Percentiles rank a stretch among this genome's conserved stretches.
Evolutionary conservation across 176 grass and related monocot genomes (phyloP).

Genomic region (Aegilops bicornis): DNA sequence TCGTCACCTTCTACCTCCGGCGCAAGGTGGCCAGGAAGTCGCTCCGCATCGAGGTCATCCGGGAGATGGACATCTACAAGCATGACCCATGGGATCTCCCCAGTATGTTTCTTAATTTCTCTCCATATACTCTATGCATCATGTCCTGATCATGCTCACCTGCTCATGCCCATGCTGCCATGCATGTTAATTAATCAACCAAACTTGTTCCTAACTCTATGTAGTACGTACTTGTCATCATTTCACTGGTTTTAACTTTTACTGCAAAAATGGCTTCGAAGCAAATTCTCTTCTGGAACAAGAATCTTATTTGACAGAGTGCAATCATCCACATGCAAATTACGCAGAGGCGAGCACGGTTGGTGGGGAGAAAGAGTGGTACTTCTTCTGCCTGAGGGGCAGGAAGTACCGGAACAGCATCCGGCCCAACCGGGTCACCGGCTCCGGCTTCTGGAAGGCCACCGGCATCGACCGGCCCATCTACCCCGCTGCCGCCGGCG

Average conservation of each 20-base stretch:
- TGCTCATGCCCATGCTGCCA: too few relatives aligned
- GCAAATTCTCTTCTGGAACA: not conserved
- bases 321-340: not conserved
- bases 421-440: conserved; percentile 88
- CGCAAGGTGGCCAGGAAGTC: conserved; percentile 75
- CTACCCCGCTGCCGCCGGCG: conserved; percentile 27
- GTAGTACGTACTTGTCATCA: not conserved
- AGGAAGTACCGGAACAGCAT: conserved; percentile 99
- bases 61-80: conserved; percentile 89
- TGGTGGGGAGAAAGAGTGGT: conserved; percentile 84
- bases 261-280: too few relatives aligned
- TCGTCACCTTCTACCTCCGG: conserved; percentile 80
- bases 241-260: not conserved
- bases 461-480: conserved; percentile 92
- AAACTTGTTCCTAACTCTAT: too few relatives aligned
- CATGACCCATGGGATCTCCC: conserved; percentile 92
- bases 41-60: conserved; percentile 77
- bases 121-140: too few relatives aligned
- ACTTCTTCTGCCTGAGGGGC: conserved; percentile 95
- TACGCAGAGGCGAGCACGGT: conserved; percentile 52
- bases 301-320: not conserved
- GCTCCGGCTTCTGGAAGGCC: conserved; percentile 96
- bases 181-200: too few relatives aligned
- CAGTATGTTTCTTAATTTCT: conserved; percentile 37
- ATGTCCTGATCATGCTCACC: not conserved